A percentile compares a stretch with the other conserved stretches of the same genome.
Conservation (phyloP, 306 rosid species). For the Cajanus cajan region DNA sequence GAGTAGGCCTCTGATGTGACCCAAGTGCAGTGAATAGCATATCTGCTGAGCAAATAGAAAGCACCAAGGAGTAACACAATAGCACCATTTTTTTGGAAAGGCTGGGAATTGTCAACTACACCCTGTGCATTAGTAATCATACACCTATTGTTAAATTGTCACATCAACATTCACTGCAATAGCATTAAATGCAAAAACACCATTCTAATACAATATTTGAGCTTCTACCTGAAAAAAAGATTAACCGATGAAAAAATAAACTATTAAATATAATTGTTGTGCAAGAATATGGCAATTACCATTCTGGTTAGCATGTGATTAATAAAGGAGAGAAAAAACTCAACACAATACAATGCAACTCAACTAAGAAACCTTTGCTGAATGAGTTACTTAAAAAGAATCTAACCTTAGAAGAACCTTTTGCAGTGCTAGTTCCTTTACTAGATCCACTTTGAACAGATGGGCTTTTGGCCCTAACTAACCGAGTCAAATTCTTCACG, state of each 20-base stretch:
- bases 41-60: conserved; percentile 86
- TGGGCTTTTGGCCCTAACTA: conserved; percentile 68
- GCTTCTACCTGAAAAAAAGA: background rate
- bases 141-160: background rate
- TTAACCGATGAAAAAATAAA: conserved; percentile 20
- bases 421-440: conserved; percentile 60
- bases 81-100: conserved; percentile 93
- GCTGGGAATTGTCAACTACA: conserved; percentile 86
- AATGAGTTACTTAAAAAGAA: background rate
- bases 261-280: background rate
- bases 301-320: background rate
- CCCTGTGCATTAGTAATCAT: conserved; percentile 55
- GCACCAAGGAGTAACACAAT: conserved; percentile 81
- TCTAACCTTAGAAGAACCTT: conserved; percentile 86
- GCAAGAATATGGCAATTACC: conserved; percentile 17
- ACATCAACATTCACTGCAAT: conserved; percentile 28
- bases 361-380: background rate
- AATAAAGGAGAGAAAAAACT: background rate
- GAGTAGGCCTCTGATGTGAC: conserved; percentile 99
- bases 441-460: conserved; percentile 64
- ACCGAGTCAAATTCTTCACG: conserved; percentile 73
- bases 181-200: conserved; percentile 3
- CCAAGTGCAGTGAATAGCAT: conserved; percentile 98
- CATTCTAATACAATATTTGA: background rate
- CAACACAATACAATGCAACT: conserved; percentile 3